A percentile compares a stretch with the other conserved stretches of the same genome.
Evolutionary conservation across 139 green algal species (phyloP).

Genomic region (Raphidocelis subcapitata): DNA sequence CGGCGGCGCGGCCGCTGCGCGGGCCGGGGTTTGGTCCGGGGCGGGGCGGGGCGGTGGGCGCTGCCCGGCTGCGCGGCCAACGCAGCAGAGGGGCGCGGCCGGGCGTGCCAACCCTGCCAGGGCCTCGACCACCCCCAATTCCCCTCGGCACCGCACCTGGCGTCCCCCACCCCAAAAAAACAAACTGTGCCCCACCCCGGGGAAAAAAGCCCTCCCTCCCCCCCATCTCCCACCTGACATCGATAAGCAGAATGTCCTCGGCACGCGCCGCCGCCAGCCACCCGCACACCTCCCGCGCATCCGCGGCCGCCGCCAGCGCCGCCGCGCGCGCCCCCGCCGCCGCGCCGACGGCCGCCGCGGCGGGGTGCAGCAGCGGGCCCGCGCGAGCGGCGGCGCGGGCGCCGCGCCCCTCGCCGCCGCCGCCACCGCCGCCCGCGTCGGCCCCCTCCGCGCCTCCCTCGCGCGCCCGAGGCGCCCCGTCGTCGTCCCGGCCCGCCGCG

Average conservation of each 20-base stretch:
- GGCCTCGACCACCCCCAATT: too few relatives aligned
- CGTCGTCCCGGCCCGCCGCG: too few relatives aligned
- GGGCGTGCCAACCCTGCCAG: too few relatives aligned
- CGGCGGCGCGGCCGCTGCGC: slow-evolving; percentile 11
- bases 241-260: slow-evolving; percentile 8
- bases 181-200: not conserved
- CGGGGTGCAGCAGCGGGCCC: too few relatives aligned
- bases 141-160: not conserved
- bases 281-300: not conserved
- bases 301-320: slow-evolving; percentile 1
- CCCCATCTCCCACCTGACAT: slow-evolving; percentile 5
- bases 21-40: too few relatives aligned
- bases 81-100: too few relatives aligned
- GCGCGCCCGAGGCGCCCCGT: too few relatives aligned
- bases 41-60: not conserved
- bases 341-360: not conserved
- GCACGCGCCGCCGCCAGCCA: slow-evolving; percentile 17
- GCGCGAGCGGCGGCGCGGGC: too few relatives aligned
- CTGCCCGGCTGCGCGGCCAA: not conserved
- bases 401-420: too few relatives aligned
- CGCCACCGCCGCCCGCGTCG: too few relatives aligned
- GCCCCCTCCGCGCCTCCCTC: too few relatives aligned
- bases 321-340: slow-evolving; percentile 15
- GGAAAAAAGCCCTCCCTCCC: not conserved
- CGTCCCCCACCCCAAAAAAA: not conserved